Evolutionary conservation across 2,329 filamentous ascomycete genomes (phyloP), one percentile per base, ranked within the genome.

Genomic region (Aspergillus vadensis): DNA sequence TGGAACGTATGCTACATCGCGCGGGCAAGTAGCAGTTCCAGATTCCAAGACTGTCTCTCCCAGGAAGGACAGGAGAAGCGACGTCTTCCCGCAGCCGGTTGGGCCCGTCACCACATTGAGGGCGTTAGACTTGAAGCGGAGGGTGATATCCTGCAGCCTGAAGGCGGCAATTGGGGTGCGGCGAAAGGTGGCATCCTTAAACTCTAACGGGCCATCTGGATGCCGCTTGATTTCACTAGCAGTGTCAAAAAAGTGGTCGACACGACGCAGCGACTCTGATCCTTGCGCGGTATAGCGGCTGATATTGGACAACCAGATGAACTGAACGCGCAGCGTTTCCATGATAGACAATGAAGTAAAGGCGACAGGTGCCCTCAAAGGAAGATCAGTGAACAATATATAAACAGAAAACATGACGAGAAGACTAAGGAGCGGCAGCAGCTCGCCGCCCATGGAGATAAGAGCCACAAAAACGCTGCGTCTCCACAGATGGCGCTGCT

Each of bases 81-180:
- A 85, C 1, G 84, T 84, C 69, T 87, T 87, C 6, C 85, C 85
- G 61, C 82, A 81, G 7, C 85, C 85, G 36, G 83, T 86, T 12
- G 79, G 78, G 0, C 85, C 85, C 12, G 79, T 80, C 2, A 87
- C 69, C 1, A 84, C 82, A 57, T 85, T 86, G 23, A 87, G 70
- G 0, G 82, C 83, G 7, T 82, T 82, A 32, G 83, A 76, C 7
- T 82, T 79, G 63, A 86, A 86, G 50, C 82, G 75, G 21, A 86
- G 71, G 1, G 63, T 65, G 4, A 71, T 30, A 49, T 70, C 60
- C 39, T 78, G 76, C 4, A 86, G 74, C 14, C 70, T 69, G 63
- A 86, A 86, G 0, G 77, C 73, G 2, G 83, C 83, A 56, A 79
- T 80, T 59, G 81, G 82, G 60, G 78, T 81, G 4, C 82, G 80